Percentiles rank a stretch among this genome's conserved stretches.
phyloP scores from a whole-genome alignment of 2,329 filamentous ascomycete genomes.

The Fusarium pseudoanthophilum region DNA sequence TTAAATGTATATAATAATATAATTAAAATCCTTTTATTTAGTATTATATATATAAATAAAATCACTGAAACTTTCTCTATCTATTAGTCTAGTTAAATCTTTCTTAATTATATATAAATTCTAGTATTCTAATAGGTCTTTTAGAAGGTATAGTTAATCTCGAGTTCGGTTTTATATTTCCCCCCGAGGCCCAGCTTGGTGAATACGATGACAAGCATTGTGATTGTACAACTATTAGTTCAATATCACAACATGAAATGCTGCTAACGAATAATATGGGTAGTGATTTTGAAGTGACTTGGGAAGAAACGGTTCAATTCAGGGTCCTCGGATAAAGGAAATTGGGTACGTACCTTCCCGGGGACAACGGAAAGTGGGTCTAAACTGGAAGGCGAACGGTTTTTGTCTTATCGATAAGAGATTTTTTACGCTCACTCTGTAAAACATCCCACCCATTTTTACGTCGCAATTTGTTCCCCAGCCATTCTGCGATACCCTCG shows the following conservation, averaged over 20 bases:
- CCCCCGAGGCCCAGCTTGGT: slow-evolving; percentile 13
- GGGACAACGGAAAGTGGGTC: slow-evolving; percentile 18
- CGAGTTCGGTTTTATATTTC: no score
- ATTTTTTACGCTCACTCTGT: slow-evolving; percentile 33
- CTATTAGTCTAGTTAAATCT: no score
- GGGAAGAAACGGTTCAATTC: not conserved
- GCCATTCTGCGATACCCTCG: slow-evolving; percentile 33
- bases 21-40: no score
- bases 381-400: not conserved
- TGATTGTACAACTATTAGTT: not conserved
- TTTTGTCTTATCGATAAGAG: slow-evolving; percentile 49
- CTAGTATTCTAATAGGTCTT: no score
- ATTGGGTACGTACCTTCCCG: slow-evolving; percentile 19
- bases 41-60: no score
- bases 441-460: slow-evolving; percentile 40
- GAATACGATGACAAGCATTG: not conserved
- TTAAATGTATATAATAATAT: no score
- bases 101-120: no score
- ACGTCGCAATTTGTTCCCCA: slow-evolving; percentile 31
- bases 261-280: not conserved
- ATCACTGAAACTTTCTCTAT: no score
- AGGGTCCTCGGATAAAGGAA: slow-evolving; percentile 4
- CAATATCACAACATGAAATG: not conserved
- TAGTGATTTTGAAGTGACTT: not conserved
- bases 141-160: no score